phyloP scores from a whole-genome alignment of 1,284 basidiomycete species.

The Omphalotus olearius region DNA sequence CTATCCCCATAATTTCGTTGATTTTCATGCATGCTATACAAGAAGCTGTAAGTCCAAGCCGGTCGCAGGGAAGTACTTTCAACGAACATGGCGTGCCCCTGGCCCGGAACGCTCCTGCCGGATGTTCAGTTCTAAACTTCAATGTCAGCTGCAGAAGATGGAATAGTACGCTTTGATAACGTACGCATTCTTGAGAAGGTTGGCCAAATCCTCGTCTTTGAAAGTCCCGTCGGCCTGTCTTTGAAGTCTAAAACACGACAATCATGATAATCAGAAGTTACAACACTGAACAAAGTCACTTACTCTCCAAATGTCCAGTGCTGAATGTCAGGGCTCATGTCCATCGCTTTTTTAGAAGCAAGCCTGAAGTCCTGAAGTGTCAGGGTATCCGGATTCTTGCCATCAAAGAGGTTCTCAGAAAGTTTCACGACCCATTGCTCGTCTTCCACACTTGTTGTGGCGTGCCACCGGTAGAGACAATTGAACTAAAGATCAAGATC shows the following conservation, averaged over 20 bases:
- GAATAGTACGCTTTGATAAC: slow-evolving; percentile 22
- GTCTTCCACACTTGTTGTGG: slow-evolving; percentile 38
- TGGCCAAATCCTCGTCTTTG: slow-evolving; percentile 69
- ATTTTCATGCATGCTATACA: slow-evolving; percentile 55
- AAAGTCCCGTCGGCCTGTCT: slow-evolving; percentile 64
- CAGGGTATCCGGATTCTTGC: slow-evolving; percentile 50
- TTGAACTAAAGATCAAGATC: slow-evolving; percentile 54
- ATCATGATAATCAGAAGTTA: background rate
- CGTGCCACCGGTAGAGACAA: slow-evolving; percentile 57
- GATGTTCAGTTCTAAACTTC: slow-evolving; percentile 55
- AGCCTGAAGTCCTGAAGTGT: slow-evolving; percentile 57
- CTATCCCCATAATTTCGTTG: slow-evolving; percentile 81
- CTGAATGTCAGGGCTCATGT: slow-evolving; percentile 39
- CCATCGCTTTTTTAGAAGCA: slow-evolving; percentile 37
- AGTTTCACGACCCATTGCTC: slow-evolving; percentile 60
- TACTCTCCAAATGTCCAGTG: slow-evolving; percentile 70
- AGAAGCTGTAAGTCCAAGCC: background rate
- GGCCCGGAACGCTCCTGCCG: slow-evolving; percentile 77
- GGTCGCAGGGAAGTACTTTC: background rate
- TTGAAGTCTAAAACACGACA: slow-evolving; percentile 38
- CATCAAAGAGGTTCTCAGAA: slow-evolving; percentile 49
- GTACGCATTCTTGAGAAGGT: slow-evolving; percentile 63
- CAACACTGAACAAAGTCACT: slow-evolving; percentile 19
- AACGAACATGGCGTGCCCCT: slow-evolving; percentile 56
- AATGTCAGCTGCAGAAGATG: background rate